Evolutionary conservation across 2,329 filamentous ascomycete species (phyloP).

Genomic region (Ilyonectria destructans): DNA sequence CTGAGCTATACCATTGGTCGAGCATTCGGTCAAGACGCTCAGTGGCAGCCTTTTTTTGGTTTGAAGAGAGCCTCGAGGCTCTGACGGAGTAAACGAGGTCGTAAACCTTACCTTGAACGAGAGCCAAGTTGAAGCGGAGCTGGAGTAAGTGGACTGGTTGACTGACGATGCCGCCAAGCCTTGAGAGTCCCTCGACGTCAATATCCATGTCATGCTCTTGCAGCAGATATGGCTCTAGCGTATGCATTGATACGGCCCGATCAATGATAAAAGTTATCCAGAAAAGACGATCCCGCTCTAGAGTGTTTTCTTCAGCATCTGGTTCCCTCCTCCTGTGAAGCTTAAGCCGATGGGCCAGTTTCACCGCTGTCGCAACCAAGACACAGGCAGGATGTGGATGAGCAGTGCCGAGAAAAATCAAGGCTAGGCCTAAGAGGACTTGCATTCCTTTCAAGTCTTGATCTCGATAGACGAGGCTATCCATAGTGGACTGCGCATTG

Average conservation of each 20-base stretch:
- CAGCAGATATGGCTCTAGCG: constrained; percentile 25
- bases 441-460: constrained; percentile 17
- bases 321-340: constrained; percentile 3
- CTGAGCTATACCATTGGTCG: too few species aligned
- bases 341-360: constrained; percentile 15
- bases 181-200: not conserved
- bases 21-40: too few species aligned
- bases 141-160: not conserved
- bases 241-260: constrained; percentile 2
- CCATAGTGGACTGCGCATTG: constrained; percentile 9
- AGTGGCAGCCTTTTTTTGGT: too few species aligned
- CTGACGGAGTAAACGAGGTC: constrained; percentile 26
- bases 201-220: constrained; percentile 28
- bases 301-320: not conserved
- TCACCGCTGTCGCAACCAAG: constrained; percentile 29
- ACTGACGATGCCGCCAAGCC: too few species aligned
- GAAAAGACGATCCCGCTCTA: constrained; percentile 1
- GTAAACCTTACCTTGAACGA: constrained; percentile 34
- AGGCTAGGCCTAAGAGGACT: constrained; percentile 19
- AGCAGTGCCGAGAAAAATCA: constrained; percentile 6
- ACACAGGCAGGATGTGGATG: constrained; percentile 10
- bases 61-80: not conserved
- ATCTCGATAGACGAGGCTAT: constrained; percentile 23
- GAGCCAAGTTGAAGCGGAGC: not conserved
- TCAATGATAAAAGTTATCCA: constrained; percentile 37